These are phyloP conservation scores for Guadua angustifolia DNA, from an alignment of 176 grass and related monocot genomes.

Conservation along the genomic window DNA sequence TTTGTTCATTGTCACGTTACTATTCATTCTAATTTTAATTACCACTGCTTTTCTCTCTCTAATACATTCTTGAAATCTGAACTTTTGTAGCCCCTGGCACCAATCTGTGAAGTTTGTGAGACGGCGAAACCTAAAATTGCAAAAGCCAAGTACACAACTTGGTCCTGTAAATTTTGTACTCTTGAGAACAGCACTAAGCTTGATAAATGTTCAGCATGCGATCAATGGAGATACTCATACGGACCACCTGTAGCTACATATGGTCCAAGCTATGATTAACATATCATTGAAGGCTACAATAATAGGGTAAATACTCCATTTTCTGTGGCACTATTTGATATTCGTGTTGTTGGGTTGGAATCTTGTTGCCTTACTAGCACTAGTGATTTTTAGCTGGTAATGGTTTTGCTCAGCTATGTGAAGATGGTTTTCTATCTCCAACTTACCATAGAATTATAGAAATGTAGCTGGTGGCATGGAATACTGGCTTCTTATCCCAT, in stretches of 20 bases:
- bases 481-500: not conserved
- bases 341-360: not conserved
- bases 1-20: not conserved
- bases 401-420: not conserved
- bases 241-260: constrained; percentile 55
- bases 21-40: constrained; percentile 18
- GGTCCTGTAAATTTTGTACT: constrained; percentile 96
- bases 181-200: constrained; percentile 72
- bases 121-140: constrained; percentile 66
- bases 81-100: constrained; percentile 62
- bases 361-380: not conserved
- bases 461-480: not conserved
- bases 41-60: constrained; percentile 30
- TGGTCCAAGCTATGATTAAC: constrained; percentile 58
- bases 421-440: not conserved
- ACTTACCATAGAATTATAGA: constrained; percentile 1
- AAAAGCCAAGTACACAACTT: constrained; percentile 64
- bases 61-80: constrained; percentile 32
- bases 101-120: constrained; percentile 85
- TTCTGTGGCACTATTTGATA: not conserved
- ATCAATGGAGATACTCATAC: constrained; percentile 93
- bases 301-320: constrained; percentile 36
- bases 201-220: constrained; percentile 86
- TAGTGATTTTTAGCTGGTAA: not conserved
- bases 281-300: constrained; percentile 22